phyloP scores from a whole-genome alignment of 2,329 filamentous ascomycete genomes.

The Trichoderma polysporum region DNA sequence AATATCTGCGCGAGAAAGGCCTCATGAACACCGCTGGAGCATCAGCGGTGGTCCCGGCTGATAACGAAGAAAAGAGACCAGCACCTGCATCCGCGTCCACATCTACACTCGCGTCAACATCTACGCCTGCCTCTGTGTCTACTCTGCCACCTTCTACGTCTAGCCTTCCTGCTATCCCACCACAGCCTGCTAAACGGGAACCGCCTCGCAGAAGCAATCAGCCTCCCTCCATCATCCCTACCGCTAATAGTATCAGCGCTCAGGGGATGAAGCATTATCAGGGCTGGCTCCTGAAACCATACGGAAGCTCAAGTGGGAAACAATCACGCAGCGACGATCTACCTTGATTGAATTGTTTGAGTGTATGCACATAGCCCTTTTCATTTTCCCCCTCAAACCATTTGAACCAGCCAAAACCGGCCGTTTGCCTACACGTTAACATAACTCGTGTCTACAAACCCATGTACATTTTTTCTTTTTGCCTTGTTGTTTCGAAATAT shows the following conservation, averaged over 20 bases:
- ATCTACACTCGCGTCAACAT: neutral
- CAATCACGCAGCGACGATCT: slow-evolving; percentile 36
- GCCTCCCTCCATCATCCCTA: slow-evolving; percentile 32
- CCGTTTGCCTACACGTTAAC: neutral
- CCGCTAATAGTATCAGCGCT: slow-evolving; percentile 34
- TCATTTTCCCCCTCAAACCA: neutral
- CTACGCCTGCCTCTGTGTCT: slow-evolving; percentile 10
- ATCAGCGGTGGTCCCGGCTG: slow-evolving; percentile 21
- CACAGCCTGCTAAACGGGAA: slow-evolving; percentile 37
- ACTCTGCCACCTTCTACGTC: slow-evolving; percentile 28
- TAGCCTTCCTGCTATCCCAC: slow-evolving; percentile 41
- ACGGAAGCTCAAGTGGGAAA: slow-evolving; percentile 36
- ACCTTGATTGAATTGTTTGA: slow-evolving; percentile 28
- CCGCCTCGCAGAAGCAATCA: slow-evolving; percentile 36
- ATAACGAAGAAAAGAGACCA: slow-evolving; percentile 25
- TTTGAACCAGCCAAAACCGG: neutral
- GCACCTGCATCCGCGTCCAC: slow-evolving; percentile 8
- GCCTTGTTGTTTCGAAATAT: neutral
- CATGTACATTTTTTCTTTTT: neutral
- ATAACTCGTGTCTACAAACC: neutral
- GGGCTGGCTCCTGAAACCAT: slow-evolving; percentile 40
- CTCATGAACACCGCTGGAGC: slow-evolving; percentile 40
- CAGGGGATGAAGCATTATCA: slow-evolving; percentile 38
- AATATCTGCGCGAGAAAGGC: slow-evolving; percentile 63
- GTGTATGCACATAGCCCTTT: neutral